A percentile compares a stretch with the other conserved stretches of the same genome.
These are phyloP conservation scores for Pterocarpus santalinus DNA, from an alignment of 306 rosid genomes.

Conservation along the genomic window DNA sequence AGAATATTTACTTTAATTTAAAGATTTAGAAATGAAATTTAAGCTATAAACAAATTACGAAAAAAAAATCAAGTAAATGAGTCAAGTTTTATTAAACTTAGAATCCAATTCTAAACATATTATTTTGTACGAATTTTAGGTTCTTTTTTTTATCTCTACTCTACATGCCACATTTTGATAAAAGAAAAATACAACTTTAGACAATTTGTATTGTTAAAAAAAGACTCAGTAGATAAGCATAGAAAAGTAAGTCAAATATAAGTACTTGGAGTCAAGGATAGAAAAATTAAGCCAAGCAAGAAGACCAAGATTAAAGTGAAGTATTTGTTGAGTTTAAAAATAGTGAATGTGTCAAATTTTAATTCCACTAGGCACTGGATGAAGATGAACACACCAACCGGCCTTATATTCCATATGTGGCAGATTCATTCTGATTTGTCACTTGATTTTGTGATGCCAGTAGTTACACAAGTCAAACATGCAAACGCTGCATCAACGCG, in stretches of 20 bases:
- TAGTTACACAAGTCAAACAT: conserved; percentile 2
- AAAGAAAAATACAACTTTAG: too few relatives aligned
- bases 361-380: not conserved
- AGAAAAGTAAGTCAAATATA: not conserved
- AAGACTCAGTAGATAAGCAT: not conserved
- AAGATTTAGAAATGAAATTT: too few relatives aligned
- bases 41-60: too few relatives aligned
- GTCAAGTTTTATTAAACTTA: too few relatives aligned
- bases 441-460: not conserved
- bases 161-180: too few relatives aligned
- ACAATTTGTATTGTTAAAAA: too few relatives aligned
- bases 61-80: too few relatives aligned
- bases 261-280: not conserved
- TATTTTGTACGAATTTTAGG: too few relatives aligned
- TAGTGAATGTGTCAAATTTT: not conserved
- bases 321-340: not conserved
- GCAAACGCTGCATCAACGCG: not conserved
- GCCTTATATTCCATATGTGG: not conserved
- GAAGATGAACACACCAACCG: not conserved
- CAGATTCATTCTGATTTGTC: not conserved
- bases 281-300: not conserved
- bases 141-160: too few relatives aligned
- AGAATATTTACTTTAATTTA: too few relatives aligned
- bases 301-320: not conserved
- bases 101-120: too few relatives aligned